Evolutionary conservation across 306 rosid species (phyloP).

Genomic region (Adenanthera pavonina): DNA sequence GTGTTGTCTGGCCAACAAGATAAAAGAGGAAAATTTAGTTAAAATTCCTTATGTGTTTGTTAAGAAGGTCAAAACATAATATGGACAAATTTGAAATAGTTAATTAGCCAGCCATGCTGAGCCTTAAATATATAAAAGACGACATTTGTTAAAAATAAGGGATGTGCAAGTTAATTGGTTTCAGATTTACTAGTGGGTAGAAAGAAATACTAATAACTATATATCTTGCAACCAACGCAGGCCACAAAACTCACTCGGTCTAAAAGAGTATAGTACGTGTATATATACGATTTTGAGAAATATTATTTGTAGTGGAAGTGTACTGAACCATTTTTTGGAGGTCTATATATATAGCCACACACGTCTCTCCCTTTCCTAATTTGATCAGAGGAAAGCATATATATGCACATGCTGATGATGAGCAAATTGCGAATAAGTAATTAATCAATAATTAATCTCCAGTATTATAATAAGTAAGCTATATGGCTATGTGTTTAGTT

Average conservation of each 20-base stretch:
- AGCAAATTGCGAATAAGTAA: background rate
- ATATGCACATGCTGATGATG: background rate
- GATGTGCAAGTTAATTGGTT: background rate
- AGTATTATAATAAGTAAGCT: background rate
- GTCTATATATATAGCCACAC: background rate
- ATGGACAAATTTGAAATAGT: background rate
- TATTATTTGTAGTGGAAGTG: background rate
- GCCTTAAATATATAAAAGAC: background rate
- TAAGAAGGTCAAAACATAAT: background rate
- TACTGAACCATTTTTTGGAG: background rate
- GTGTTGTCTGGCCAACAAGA: slow-evolving; percentile 5
- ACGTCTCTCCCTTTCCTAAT: background rate
- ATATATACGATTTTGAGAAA: background rate
- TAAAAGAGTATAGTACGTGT: too few species aligned
- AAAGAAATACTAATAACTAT: background rate
- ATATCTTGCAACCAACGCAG: background rate
- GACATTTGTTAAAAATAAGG: background rate
- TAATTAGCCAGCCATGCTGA: background rate
- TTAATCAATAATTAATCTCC: background rate
- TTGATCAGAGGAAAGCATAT: background rate
- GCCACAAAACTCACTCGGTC: background rate
- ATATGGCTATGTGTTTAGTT: background rate
- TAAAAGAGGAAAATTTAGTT: background rate
- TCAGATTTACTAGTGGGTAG: background rate
- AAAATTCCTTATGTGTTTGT: background rate